Evolutionary conservation across 257 asterid species (phyloP), one percentile per base, ranked within the genome.

Genomic region (Solanum tarapatanum): DNA sequence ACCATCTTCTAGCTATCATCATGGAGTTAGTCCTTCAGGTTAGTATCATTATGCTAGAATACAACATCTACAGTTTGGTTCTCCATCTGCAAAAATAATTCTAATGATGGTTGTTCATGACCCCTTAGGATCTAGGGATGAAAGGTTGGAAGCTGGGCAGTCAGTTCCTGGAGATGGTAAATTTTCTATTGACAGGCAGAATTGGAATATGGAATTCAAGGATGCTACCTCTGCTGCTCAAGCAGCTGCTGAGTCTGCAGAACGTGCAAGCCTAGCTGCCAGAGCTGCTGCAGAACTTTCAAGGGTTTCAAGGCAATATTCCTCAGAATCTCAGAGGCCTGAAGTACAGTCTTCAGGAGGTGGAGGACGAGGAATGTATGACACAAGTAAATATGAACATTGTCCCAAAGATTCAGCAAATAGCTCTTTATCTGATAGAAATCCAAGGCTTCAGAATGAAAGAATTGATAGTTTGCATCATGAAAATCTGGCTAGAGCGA

Each of bases 221-320:
- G 99, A 97, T 90, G 99, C 99, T 76, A 86, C 94, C 48, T 89
- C 98, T 88, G 98, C 99, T 5, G 98, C 99, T 91, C 96, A 90
- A 90, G 97, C 95, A 17, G 99, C 99, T 51, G 98, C 98, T 26
- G 99, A 93, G 90, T 92, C 98, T 92, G 98, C 99, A 80, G 98
- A 93, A 89, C 94, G 58, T 26, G 99, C 99, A 84, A 96, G 97
- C 89, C 85, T 93, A 91, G 98, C 98, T 76, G 99, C 98, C 82
- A 93, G 94, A 91, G 99, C 98, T 87, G 99, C 98, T 84, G 99
- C 98, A 24, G 96, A 96, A 91, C 90, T 95, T 87, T 89, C 99
- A 62, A 92, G 90, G 91, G 79, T 84, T 83, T 41, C 58, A 85
- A 92, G 89, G 85, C 94, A 91, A 75, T 43, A 90, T 87, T 86